phyloP scores from a whole-genome alignment of 1,139 yeast genomes.

The Yamadazyma conglobata region DNA sequence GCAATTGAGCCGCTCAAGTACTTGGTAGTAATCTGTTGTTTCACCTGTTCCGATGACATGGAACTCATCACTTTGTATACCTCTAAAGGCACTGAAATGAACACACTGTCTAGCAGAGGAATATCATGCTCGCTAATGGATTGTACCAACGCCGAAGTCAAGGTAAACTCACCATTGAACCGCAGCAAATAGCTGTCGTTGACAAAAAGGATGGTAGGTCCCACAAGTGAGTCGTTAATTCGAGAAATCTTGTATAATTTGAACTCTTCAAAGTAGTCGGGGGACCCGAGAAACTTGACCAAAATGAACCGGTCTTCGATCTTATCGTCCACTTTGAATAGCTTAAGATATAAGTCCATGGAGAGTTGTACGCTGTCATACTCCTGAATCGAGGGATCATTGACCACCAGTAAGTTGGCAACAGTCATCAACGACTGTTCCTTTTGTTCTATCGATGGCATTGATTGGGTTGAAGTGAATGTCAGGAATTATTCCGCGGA shows the following conservation, averaged over 20 bases:
- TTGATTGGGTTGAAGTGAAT: neutral
- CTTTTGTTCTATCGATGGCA: constrained; percentile 3
- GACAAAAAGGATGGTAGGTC: constrained; percentile 31
- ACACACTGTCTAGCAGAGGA: constrained; percentile 29
- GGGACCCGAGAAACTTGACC: constrained; percentile 43
- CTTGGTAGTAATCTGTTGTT: constrained; percentile 25
- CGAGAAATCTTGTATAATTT: constrained; percentile 35
- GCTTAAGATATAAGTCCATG: constrained; percentile 28
- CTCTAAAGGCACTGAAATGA: constrained; percentile 43
- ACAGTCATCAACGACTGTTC: constrained; percentile 15
- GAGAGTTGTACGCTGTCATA: constrained; percentile 34
- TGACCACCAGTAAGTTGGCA: constrained; percentile 30
- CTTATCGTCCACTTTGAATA: constrained; percentile 21
- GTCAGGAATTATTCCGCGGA: constrained; percentile 3
- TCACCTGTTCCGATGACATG: constrained; percentile 23
- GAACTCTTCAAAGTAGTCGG: constrained; percentile 36
- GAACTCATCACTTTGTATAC: constrained; percentile 37
- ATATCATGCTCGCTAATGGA: constrained; percentile 25
- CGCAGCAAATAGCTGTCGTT: constrained; percentile 34
- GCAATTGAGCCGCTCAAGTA: constrained; percentile 35
- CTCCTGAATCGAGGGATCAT: constrained; percentile 25
- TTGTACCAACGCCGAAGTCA: constrained; percentile 30
- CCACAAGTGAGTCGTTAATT: constrained; percentile 20
- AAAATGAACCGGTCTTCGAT: constrained; percentile 21
- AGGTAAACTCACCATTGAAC: constrained; percentile 33